Percentiles rank a stretch among this genome's conserved stretches.
Conservation (phyloP, 768 basidiomycete species). For the Kwoniella dendrophila region DNA sequence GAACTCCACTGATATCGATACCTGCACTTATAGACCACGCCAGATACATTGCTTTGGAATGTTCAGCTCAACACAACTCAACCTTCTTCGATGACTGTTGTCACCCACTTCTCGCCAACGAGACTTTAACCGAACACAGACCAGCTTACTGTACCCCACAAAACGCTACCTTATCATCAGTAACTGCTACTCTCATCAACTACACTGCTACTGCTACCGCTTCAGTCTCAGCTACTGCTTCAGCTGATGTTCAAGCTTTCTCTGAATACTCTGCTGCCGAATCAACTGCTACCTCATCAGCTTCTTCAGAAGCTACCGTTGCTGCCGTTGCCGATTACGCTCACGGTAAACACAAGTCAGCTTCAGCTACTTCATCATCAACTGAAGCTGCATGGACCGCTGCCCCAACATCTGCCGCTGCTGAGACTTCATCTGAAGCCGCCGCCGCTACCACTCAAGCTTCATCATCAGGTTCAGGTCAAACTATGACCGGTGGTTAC, state of each 20-base stretch:
- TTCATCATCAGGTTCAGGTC: conserved; percentile 31
- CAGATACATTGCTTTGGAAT: conserved; percentile 66
- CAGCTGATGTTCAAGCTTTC: conserved; percentile 28
- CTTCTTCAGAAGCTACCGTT: conserved; percentile 24
- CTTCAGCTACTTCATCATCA: conserved; percentile 20
- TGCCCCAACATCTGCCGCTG: conserved; percentile 34
- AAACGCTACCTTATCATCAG: conserved; percentile 31
- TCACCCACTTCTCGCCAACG: conserved; percentile 68
- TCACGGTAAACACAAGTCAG: conserved; percentile 12
- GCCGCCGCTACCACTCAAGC: too few relatives aligned
- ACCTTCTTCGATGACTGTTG: conserved; percentile 68
- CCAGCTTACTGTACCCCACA: conserved; percentile 63
- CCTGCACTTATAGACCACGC: conserved; percentile 59
- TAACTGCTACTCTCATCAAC: conserved; percentile 30
- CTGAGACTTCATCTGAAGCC: conserved; percentile 34
- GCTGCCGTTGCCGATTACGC: conserved; percentile 33
- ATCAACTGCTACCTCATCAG: conserved; percentile 25
- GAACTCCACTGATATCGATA: background rate
- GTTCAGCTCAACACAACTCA: conserved; percentile 59
- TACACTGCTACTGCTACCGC: conserved; percentile 36
- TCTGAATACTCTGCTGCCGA: conserved; percentile 31
- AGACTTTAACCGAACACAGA: conserved; percentile 61
- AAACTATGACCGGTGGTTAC: conserved; percentile 50
- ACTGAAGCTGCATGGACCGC: conserved; percentile 21
- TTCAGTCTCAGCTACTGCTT: conserved; percentile 33